A percentile compares a stretch with the other conserved stretches of the same genome.
Conservation (phyloP, 106 monocot genomes). For the Agapanthus africanus region DNA sequence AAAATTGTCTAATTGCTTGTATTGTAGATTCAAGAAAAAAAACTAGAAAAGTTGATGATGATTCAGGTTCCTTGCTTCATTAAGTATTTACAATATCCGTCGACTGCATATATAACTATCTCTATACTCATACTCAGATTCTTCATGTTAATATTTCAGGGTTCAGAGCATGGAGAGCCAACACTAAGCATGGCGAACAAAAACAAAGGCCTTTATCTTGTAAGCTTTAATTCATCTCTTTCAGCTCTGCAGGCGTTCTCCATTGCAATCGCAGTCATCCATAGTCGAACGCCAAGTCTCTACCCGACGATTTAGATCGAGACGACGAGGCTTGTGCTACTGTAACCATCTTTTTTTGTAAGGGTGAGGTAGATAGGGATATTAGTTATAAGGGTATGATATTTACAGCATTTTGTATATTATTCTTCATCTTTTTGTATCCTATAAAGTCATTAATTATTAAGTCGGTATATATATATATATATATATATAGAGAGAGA, state of each 20-base stretch:
- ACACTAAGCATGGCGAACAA: constrained; percentile 29
- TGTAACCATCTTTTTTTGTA: neutral
- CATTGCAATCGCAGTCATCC: constrained; percentile 49
- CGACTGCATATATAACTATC: too few relatives aligned
- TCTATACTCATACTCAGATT: too few relatives aligned
- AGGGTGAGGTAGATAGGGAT: neutral
- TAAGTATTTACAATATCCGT: too few relatives aligned
- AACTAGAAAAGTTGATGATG: too few relatives aligned
- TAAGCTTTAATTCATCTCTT: constrained; percentile 42
- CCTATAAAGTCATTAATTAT: neutral
- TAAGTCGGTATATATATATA: neutral
- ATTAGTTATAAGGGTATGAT: neutral
- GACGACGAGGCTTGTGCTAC: neutral
- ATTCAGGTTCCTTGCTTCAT: too few relatives aligned
- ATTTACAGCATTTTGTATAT: neutral
- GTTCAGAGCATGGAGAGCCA: constrained; percentile 28
- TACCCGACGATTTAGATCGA: constrained; percentile 11
- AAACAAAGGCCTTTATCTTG: constrained; percentile 29
- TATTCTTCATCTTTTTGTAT: neutral
- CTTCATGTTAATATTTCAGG: constrained; percentile 49
- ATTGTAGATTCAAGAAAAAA: too few relatives aligned
- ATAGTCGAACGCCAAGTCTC: constrained; percentile 27
- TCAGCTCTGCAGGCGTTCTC: constrained; percentile 65
- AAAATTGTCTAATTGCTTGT: too few relatives aligned
- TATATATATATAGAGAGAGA: neutral